phyloP scores from a whole-genome alignment of 805 yeast species.

The Kockiozyma suomiensis region DNA sequence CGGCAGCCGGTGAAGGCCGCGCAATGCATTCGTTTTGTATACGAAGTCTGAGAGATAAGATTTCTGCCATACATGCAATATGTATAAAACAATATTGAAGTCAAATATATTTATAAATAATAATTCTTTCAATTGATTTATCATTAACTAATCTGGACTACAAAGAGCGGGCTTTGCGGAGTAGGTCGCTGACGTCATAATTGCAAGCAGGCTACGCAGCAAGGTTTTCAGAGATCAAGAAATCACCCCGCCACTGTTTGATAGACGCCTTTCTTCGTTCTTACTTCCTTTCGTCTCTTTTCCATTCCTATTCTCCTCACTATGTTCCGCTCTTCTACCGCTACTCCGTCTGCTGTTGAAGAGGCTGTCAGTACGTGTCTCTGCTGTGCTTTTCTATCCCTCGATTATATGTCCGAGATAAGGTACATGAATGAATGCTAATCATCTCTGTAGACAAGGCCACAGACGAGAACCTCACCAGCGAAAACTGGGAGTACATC shows the following conservation, averaged over 20 bases:
- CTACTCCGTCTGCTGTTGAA: conserved; percentile 23
- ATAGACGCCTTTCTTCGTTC: background rate
- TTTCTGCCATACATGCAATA: too few species aligned
- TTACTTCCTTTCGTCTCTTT: background rate
- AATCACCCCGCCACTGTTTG: background rate
- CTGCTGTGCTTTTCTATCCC: background rate
- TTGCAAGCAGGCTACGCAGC: background rate
- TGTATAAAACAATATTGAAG: too few species aligned
- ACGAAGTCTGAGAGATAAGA: too few species aligned
- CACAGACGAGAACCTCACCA: conserved; percentile 62
- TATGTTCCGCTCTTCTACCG: conserved; percentile 18
- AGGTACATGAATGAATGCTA: background rate
- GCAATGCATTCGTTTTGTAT: too few species aligned
- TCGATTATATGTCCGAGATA: background rate
- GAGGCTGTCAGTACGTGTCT: conserved; percentile 31
- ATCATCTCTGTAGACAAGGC: conserved; percentile 47
- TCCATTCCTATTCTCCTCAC: background rate
- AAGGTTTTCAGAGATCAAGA: background rate
- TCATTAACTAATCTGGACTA: too few species aligned
- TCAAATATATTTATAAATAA: too few species aligned
- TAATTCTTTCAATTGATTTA: too few species aligned
- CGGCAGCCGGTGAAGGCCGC: too few species aligned
- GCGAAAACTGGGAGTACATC: conserved; percentile 69
- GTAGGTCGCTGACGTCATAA: background rate
- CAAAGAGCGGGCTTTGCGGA: too few species aligned